Evolutionary conservation across 805 yeast genomes (phyloP), one percentile per base, ranked within the genome.

Genomic region (Wickerhamiella slavikovae): DNA sequence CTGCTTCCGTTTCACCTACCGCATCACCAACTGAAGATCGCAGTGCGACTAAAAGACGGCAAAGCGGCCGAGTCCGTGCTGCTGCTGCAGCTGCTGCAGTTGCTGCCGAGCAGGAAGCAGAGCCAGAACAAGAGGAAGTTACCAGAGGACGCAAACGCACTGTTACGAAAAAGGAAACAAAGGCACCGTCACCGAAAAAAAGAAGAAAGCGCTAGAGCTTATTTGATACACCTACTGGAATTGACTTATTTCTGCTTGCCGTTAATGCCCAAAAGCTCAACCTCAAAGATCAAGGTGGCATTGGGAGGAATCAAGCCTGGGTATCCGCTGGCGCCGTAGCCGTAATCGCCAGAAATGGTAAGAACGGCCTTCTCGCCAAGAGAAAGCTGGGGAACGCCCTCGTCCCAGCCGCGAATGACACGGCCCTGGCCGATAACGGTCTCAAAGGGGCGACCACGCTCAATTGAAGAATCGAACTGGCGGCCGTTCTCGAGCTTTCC

Each of bases 281-380:
- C 57, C 37, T 52, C 57, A 31, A 52, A 52, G 30, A 79, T 60
- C 58, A 85, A 68, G 43, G 94, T 83, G 40, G 95, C 91, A 55
- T 79, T 80, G 44, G 94, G 94, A 41, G 96, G 96, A 51, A 85
- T 85, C 50, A 80, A 62, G 43, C 93, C 93, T 43, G 95, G 95
- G 71, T 76, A 80, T 29, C 96, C 96, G 58, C 92, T 72, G 40
- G 67, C 66, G 38, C 95, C 95, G 58, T 85, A 85, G 43, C 91
- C 96, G 60, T 78, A 75, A 46, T 71, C 68, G 41, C 93, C 92
- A 46, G 94, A 91, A 46, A 85, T 80, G 45, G 91, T 80, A 50
- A 85, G 64, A 51, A 75, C 66, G 29, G 95, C 93, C 64, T 75
- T 77, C 59, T 89, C 80, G 47, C 96, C 96, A 29, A 82, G 66